A percentile compares a stretch with the other conserved stretches of the same genome.
These are phyloP conservation scores for Euphorbia celastroides DNA, from an alignment of 441 rosid genomes.

Conservation along the genomic window DNA sequence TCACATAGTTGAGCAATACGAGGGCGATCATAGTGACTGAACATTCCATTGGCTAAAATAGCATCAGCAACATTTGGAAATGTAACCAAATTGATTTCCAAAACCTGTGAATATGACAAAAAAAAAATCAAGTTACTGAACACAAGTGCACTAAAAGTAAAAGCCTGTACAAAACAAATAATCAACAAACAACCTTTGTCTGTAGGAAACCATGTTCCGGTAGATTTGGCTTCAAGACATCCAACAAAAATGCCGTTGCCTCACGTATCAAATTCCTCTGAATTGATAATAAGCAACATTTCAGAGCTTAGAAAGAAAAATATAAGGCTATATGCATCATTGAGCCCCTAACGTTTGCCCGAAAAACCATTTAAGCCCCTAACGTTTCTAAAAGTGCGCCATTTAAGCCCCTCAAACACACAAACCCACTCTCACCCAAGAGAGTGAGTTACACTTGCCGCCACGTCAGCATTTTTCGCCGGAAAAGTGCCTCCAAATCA, in stretches of 20 bases:
- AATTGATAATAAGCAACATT: too few relatives aligned
- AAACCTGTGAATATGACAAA: constrained; percentile 56
- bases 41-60: constrained; percentile 98
- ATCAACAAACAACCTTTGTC: constrained; percentile 61
- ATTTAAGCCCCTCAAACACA: too few relatives aligned
- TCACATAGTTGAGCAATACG: constrained; percentile 98
- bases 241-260: constrained; percentile 97
- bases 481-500: too few relatives aligned
- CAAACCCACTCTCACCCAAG: too few relatives aligned
- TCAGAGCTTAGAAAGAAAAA: too few relatives aligned
- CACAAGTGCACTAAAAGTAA: too few relatives aligned
- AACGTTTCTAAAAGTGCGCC: too few relatives aligned
- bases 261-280: constrained; percentile 98
- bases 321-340: too few relatives aligned
- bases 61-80: constrained; percentile 99
- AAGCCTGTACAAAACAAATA: constrained; percentile 3
- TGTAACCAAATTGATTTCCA: constrained; percentile 97
- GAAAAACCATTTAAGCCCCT: too few relatives aligned
- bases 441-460: too few relatives aligned
- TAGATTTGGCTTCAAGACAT: constrained; percentile 96
- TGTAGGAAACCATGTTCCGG: constrained; percentile 95
- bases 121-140: constrained; percentile 20
- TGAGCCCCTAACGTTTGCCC: too few relatives aligned
- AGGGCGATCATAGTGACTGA: constrained; percentile 95
- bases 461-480: too few relatives aligned